Evolutionary conservation across 768 basidiomycete genomes (phyloP).

Genomic region (Tylopilus sp.): DNA sequence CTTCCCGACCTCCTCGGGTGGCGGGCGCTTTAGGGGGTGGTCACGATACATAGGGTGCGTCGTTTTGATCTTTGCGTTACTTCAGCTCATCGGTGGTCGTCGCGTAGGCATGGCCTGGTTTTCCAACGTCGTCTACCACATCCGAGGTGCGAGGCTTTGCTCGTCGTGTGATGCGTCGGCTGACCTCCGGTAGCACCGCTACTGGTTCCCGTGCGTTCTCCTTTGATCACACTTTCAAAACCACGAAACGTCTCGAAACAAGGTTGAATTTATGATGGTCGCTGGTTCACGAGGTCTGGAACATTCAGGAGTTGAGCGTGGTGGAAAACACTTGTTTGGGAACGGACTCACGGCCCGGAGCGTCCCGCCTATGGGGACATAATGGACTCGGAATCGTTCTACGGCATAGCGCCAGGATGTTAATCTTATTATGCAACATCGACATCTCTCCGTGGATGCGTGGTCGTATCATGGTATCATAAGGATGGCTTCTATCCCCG

Average conservation of each 20-base stretch:
- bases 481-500: not conserved
- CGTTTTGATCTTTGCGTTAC: not conserved
- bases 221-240: not conserved
- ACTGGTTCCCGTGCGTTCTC: not conserved
- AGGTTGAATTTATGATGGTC: not conserved
- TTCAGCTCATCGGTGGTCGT: not conserved
- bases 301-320: not conserved
- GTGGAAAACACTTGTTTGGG: not conserved
- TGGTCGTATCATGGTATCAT: not conserved
- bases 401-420: not conserved
- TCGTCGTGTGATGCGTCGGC: not conserved
- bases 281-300: not conserved
- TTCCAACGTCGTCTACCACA: not conserved
- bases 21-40: slow-evolving; percentile 4
- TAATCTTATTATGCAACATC: not conserved
- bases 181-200: not conserved
- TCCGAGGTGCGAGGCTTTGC: slow-evolving; percentile 1
- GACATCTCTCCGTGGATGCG: not conserved
- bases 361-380: not conserved
- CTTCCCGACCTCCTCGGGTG: slow-evolving; percentile 13
- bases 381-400: not conserved
- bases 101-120: not conserved
- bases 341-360: not conserved
- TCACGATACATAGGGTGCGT: slow-evolving; percentile 1
- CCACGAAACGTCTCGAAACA: not conserved